A percentile compares a stretch with the other conserved stretches of the same genome.
Conservation (phyloP, 2,329 filamentous ascomycete genomes). For the Colletotrichum lindemuthianum region DNA sequence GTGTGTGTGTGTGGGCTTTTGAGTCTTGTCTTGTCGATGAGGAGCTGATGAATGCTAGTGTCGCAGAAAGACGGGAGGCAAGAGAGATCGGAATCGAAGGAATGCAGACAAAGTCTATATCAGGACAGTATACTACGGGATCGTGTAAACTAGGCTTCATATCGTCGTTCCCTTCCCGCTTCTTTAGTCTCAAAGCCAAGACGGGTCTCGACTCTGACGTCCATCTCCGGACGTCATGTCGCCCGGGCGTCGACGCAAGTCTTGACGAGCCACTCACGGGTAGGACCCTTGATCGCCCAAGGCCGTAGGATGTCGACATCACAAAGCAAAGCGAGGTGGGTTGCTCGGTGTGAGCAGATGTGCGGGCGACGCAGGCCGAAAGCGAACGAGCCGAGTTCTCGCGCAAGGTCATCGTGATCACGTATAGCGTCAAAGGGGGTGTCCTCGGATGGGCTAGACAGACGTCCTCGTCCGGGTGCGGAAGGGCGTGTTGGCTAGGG, state of each 20-base stretch:
- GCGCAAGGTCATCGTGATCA: conserved; percentile 9
- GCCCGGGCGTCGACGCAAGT: conserved; percentile 25
- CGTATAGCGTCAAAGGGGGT: not conserved
- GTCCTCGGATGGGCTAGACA: conserved; percentile 10
- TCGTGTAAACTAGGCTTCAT: not conserved
- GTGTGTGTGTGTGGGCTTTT: too few relatives aligned
- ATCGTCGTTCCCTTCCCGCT: conserved; percentile 8
- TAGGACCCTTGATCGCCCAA: not conserved
- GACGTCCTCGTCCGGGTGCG: conserved; percentile 24
- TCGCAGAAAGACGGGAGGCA: not conserved
- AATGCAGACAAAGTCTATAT: conserved; percentile 36
- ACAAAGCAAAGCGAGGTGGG: conserved; percentile 4
- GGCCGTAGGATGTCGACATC: not conserved
- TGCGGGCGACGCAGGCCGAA: not conserved
- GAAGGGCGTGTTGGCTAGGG: conserved; percentile 3
- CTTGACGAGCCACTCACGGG: conserved; percentile 15
- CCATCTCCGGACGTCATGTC: conserved; percentile 32
- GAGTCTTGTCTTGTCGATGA: too few relatives aligned
- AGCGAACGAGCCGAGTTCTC: conserved; percentile 7
- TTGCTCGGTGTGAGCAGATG: not conserved
- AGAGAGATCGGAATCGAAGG: conserved; percentile 12
- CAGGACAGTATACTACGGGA: conserved; percentile 15
- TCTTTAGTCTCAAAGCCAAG: conserved; percentile 13
- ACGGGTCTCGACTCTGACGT: not conserved
- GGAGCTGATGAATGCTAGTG: not conserved